Conservation (phyloP, 2,329 filamentous ascomycete species). For the Diplodia sapinea region DNA sequence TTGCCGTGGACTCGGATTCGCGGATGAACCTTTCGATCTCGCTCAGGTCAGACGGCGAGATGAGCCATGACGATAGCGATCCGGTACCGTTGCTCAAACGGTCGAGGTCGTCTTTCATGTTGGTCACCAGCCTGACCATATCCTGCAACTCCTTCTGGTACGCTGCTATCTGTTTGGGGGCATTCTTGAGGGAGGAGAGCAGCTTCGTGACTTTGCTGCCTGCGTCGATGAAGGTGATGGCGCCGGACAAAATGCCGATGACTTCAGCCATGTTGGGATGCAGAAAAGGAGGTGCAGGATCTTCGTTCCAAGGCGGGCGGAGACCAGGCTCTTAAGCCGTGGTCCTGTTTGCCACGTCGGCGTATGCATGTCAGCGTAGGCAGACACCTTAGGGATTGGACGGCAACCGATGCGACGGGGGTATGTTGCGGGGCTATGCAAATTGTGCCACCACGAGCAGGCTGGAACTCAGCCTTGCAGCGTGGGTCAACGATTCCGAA, state of each 20-base stretch:
- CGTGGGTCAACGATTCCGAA: background rate
- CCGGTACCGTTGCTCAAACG: slow-evolving; percentile 2
- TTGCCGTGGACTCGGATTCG: background rate
- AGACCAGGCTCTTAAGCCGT: background rate
- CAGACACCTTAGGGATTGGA: background rate
- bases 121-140: background rate
- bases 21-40: background rate
- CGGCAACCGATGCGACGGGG: background rate
- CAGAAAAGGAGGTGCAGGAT: background rate
- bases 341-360: background rate
- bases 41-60: background rate
- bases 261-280: background rate
- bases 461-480: background rate
- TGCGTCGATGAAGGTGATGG: background rate
- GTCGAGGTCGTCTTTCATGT: background rate
- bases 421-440: background rate
- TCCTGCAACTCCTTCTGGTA: background rate
- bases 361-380: background rate
- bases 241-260: background rate
- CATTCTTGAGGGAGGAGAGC: background rate
- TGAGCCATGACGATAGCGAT: background rate
- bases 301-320: background rate
- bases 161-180: background rate
- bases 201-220: background rate
- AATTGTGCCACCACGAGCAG: background rate